phyloP scores from a whole-genome alignment of 169 alveolate species.

The Plasmodium chabaudi region DNA sequence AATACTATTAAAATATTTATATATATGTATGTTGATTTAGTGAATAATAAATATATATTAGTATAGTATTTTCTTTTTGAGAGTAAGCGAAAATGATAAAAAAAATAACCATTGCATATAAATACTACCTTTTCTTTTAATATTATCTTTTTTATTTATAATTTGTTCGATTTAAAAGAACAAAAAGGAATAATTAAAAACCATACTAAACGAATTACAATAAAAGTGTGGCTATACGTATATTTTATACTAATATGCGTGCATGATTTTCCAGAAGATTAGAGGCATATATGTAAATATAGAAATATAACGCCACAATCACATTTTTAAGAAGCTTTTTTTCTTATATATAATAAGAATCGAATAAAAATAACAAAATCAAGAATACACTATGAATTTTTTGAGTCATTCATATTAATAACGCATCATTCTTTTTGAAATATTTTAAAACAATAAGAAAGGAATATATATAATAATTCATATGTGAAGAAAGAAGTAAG shows the following conservation, averaged over 20 bases:
- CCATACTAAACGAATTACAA: not conserved
- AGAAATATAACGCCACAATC: not conserved
- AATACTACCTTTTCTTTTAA: not conserved
- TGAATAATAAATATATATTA: not conserved
- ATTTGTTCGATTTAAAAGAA: slow-evolving; percentile 11
- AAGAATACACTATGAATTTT: not conserved
- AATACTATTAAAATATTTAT: not conserved
- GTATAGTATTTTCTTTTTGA: not conserved
- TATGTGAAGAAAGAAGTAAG: no score
- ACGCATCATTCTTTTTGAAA: no score
- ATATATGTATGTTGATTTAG: not conserved
- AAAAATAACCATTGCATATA: slow-evolving; percentile 1
- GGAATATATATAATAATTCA: no score
- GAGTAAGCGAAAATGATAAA: not conserved
- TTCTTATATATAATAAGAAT: not conserved
- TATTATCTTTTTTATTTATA: slow-evolving; percentile 1
- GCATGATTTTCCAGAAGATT: not conserved
- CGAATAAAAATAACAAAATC: not conserved
- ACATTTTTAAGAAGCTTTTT: no score
- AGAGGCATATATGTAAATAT: not conserved
- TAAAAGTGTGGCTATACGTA: not conserved
- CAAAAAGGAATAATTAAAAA: not conserved
- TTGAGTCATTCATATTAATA: not conserved
- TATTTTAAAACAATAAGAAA: no score
- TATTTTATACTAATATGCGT: not conserved